Percentiles rank a stretch among this genome's conserved stretches.
These are phyloP conservation scores for Boletus sp. DNA, from an alignment of 768 basidiomycete species.

Conservation along the genomic window DNA sequence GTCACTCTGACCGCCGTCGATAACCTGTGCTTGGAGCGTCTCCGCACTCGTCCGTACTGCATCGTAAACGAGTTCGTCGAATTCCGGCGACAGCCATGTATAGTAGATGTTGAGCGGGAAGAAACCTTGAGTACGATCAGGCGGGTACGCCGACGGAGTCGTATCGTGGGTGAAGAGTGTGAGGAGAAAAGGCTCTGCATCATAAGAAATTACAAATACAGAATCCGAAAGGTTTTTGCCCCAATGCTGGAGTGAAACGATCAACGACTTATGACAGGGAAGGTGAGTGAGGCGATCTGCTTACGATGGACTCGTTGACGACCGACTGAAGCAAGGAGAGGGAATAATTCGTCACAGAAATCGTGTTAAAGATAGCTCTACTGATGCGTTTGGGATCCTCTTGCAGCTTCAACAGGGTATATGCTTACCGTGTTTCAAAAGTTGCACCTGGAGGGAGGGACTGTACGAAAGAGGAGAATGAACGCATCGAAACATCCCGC, in stretches of 20 bases:
- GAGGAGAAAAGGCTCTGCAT: slow-evolving; percentile 51
- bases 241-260: slow-evolving; percentile 17
- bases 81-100: background rate
- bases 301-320: slow-evolving; percentile 15
- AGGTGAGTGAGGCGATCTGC: background rate
- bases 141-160: slow-evolving; percentile 44
- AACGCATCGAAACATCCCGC: slow-evolving; percentile 5
- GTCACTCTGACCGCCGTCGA: slow-evolving; percentile 32
- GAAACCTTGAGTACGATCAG: slow-evolving; percentile 32
- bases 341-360: slow-evolving; percentile 5
- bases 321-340: slow-evolving; percentile 15
- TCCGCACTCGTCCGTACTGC: slow-evolving; percentile 37
- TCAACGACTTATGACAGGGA: background rate
- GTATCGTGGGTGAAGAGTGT: slow-evolving; percentile 36
- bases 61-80: slow-evolving; percentile 25
- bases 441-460: background rate
- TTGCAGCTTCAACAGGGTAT: background rate
- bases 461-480: slow-evolving; percentile 16
- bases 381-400: background rate
- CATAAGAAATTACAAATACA: slow-evolving; percentile 10
- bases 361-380: slow-evolving; percentile 6
- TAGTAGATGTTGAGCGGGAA: slow-evolving; percentile 47
- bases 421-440: background rate
- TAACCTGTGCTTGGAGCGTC: slow-evolving; percentile 36
- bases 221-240: background rate